Conservation (phyloP, 108 stramenopile species). For the Cafeteria roenbergensis region DNA sequence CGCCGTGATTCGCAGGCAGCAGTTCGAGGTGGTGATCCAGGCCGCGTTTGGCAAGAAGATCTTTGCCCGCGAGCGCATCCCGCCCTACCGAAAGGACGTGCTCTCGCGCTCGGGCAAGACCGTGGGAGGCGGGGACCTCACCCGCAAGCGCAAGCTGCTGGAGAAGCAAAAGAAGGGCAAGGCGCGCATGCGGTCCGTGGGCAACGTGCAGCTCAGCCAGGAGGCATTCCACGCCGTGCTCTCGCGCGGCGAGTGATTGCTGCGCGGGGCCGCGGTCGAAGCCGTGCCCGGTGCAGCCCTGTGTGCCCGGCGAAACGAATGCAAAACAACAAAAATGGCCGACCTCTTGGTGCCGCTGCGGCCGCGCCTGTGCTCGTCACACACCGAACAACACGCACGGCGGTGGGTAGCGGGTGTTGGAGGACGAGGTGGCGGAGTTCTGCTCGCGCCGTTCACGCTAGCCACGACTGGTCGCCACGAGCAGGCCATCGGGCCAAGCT, state of each 20-base stretch:
- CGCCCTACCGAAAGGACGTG: slow-evolving; percentile 88
- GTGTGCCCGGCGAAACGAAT: not conserved
- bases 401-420: too few species aligned
- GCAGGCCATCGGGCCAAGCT: too few species aligned
- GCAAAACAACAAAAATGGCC: not conserved
- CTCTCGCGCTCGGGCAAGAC: slow-evolving; percentile 77
- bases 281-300: not conserved
- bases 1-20: slow-evolving; percentile 77
- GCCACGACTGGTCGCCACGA: too few species aligned
- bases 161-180: slow-evolving; percentile 97
- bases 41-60: slow-evolving; percentile 76
- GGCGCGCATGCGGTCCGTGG: slow-evolving; percentile 77
- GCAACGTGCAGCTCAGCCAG: slow-evolving; percentile 78
- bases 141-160: slow-evolving; percentile 88
- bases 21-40: slow-evolving; percentile 92
- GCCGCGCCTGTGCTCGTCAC: too few species aligned
- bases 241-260: slow-evolving; percentile 45
- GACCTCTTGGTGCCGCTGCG: not conserved
- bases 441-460: too few species aligned
- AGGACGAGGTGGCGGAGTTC: too few species aligned
- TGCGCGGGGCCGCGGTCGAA: not conserved
- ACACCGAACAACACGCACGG: slow-evolving; percentile 28
- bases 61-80: slow-evolving; percentile 64
- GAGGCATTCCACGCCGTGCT: slow-evolving; percentile 94
- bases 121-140: slow-evolving; percentile 88